phyloP scores from a whole-genome alignment of 768 basidiomycete species.

The Mycena crocata region DNA sequence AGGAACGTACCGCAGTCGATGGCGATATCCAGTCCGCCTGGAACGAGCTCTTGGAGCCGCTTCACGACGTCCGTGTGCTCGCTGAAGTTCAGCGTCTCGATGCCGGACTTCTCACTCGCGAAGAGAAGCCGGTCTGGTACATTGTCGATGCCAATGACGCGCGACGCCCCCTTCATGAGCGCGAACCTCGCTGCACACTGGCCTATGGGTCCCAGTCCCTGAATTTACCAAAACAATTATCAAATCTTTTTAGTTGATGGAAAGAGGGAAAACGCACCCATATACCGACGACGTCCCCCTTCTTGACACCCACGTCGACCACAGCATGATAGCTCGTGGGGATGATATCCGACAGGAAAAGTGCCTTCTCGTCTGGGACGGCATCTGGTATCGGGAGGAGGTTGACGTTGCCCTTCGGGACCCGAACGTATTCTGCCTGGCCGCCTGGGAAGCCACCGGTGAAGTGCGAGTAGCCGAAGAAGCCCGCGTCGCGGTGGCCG shows the following conservation, averaged over 20 bases:
- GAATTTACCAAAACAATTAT: neutral
- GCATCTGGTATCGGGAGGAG: constrained; percentile 75
- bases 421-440: constrained; percentile 80
- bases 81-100: constrained; percentile 72
- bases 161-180: constrained; percentile 73
- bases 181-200: constrained; percentile 71
- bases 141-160: constrained; percentile 78
- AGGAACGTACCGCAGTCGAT: constrained; percentile 58
- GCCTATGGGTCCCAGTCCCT: constrained; percentile 78
- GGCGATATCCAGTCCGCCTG: constrained; percentile 73
- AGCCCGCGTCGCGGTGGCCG: constrained; percentile 75
- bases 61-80: constrained; percentile 61
- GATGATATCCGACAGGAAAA: constrained; percentile 71
- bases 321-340: constrained; percentile 82
- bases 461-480: constrained; percentile 80
- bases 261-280: constrained; percentile 61
- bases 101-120: constrained; percentile 57
- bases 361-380: constrained; percentile 69
- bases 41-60: constrained; percentile 68
- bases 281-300: constrained; percentile 77
- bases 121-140: constrained; percentile 60
- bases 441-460: constrained; percentile 80
- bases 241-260: neutral
- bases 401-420: constrained; percentile 80
- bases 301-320: constrained; percentile 76